phyloP scores from a whole-genome alignment of 805 yeast species.

The Sungouiozyma ichnusensis region DNA sequence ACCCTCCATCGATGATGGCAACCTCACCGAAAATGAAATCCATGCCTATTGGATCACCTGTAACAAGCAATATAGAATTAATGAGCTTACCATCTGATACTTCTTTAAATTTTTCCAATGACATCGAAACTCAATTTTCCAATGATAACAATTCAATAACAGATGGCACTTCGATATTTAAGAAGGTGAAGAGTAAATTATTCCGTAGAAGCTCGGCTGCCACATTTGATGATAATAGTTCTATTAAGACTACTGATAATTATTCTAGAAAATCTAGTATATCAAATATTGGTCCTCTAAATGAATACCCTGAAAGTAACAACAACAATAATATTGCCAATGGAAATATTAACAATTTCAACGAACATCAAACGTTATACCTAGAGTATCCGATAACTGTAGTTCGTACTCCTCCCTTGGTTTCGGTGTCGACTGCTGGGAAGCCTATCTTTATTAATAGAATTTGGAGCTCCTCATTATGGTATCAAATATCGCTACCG shows the following conservation, averaged over 20 bases:
- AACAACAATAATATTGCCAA: background rate
- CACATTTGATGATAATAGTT: background rate
- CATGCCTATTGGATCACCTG: background rate
- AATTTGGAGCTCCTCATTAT: constrained; percentile 61
- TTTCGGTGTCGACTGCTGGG: constrained; percentile 35
- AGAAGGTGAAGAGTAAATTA: background rate
- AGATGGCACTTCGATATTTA: background rate
- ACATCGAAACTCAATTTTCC: background rate
- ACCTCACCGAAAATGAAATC: background rate
- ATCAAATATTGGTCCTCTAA: background rate
- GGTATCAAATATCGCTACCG: constrained; percentile 64
- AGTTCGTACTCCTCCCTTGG: constrained; percentile 34
- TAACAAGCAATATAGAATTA: background rate
- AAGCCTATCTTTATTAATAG: constrained; percentile 70
- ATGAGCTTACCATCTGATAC: background rate
- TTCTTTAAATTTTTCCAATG: background rate
- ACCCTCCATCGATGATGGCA: background rate
- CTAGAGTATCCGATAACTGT: constrained; percentile 27
- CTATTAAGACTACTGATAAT: background rate
- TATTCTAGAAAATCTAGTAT: background rate
- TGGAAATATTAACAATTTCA: constrained; percentile 1
- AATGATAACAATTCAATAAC: background rate
- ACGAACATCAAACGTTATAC: constrained; percentile 5
- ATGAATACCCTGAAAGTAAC: background rate
- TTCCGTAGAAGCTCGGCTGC: background rate